Percentiles rank a stretch among this genome's conserved stretches.
These are phyloP conservation scores for Backusella parvicylindrica DNA, from an alignment of 192 early-diverging fungal genomes.

Conservation along the genomic window DNA sequence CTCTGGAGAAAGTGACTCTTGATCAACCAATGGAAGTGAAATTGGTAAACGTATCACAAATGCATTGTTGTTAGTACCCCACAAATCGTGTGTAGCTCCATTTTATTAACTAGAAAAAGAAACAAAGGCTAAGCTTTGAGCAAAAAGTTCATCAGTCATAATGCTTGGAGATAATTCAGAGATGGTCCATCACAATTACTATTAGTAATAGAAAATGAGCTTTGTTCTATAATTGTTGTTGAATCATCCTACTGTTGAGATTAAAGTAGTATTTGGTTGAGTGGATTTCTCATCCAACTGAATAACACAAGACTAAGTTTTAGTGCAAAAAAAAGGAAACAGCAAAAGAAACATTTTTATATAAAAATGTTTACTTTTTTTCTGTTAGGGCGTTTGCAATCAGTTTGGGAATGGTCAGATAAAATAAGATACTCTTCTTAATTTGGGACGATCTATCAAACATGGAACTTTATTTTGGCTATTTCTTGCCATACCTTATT, in stretches of 20 bases:
- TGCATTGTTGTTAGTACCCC: background rate
- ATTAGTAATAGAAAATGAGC: background rate
- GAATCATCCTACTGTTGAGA: background rate
- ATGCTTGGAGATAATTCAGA: background rate
- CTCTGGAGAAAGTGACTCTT: background rate
- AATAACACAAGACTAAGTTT: background rate
- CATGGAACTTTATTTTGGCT: no score
- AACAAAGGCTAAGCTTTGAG: background rate
- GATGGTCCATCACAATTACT: background rate
- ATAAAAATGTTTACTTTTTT: background rate
- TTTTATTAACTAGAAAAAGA: background rate
- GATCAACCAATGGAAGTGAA: background rate
- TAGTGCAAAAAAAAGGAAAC: background rate
- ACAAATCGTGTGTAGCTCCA: background rate
- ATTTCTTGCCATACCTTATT: no score
- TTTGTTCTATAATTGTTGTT: background rate
- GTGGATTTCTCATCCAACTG: constrained; percentile 26
- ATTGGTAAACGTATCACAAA: background rate
- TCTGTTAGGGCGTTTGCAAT: background rate
- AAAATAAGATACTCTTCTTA: no score
- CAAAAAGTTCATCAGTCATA: background rate
- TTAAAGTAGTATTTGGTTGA: background rate
- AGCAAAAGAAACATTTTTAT: background rate
- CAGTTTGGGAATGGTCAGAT: no score
- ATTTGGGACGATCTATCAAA: no score